Evolutionary conservation across 1,284 basidiomycete species (phyloP), one percentile per base, ranked within the genome.

Genomic region (Stygiomarasmius scandens): DNA sequence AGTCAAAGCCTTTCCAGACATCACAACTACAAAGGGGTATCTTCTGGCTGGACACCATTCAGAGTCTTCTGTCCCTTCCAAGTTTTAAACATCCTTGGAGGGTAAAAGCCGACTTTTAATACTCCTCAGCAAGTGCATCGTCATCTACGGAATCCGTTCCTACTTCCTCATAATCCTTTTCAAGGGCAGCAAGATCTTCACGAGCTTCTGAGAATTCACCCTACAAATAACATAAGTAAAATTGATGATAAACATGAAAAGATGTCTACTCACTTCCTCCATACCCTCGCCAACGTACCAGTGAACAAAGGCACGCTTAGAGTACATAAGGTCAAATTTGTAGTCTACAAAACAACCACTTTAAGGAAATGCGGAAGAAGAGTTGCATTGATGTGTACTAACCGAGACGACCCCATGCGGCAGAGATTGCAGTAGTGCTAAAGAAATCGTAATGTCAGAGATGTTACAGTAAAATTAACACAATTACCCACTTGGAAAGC

Each of bases 221-320:
- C 29, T 82, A 81, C 55, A 27, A 54, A 38, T 16, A 12, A 55
- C 9, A 36, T 49, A n/a, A 49, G 34, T 57, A 43, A 63, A 45
- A 22, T 22, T 0, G 36, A 58, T 45, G 16, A 22, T 20, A 43
- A 6, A 6, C 27, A 41, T 32, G 43, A 20, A 32, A 49, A 51
- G 49, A 8, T 16, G 56, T n/a, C 73, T 25, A 57, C 80, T 79
- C 12, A 32, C 29, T 74, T 98, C 96, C 77, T 98, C 96, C 96
- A 98, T 98, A 82, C 96, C 96, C 78, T 98, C 96, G 69, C 96
- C 96, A 64, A 97, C 95, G 71, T 98, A 98, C 93, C 94, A 97
- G 78, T 97, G 94, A 24, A 96, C 95, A 69, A 97, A 97, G 51
- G 94, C 94, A 74, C 95, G 92, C 80, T 96, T 96, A 56, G 94